These are phyloP conservation scores for Coffea canephora DNA, from an alignment of 257 asterid genomes.

Conservation along the genomic window DNA sequence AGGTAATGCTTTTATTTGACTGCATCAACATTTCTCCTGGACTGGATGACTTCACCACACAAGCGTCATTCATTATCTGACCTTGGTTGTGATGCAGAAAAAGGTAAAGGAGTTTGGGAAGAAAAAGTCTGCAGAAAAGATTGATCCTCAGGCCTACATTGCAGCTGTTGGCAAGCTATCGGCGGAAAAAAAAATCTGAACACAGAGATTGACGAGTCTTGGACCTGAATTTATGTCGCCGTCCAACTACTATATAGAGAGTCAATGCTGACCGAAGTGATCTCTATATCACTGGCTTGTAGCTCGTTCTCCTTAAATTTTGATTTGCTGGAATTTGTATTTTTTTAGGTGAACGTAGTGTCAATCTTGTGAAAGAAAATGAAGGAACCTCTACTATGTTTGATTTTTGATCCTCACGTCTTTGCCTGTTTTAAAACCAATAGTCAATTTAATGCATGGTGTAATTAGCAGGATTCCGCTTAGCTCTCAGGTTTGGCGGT, in stretches of 20 bases:
- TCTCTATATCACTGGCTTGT: too few species aligned
- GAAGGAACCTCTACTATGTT: too few species aligned
- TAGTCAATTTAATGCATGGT: too few species aligned
- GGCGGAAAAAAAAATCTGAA: conserved; percentile 50
- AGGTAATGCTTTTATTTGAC: conserved; percentile 40
- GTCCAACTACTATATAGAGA: too few species aligned
- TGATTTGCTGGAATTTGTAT: too few species aligned
- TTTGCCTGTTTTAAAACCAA: too few species aligned
- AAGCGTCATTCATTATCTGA: not conserved
- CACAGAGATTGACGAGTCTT: not conserved
- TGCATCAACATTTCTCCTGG: not conserved
- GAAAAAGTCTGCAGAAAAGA: conserved; percentile 54
- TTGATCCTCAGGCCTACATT: conserved; percentile 58
- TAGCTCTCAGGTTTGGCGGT: too few species aligned
- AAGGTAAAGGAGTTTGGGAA: conserved; percentile 62
- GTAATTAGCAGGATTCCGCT: too few species aligned
- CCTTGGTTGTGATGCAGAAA: conserved; percentile 41
- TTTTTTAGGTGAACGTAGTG: too few species aligned
- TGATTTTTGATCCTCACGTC: too few species aligned
- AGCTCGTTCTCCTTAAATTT: too few species aligned
- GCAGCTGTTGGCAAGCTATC: conserved; percentile 41
- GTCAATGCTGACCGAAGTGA: not conserved
- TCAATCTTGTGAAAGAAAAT: too few species aligned
- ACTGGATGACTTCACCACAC: not conserved
- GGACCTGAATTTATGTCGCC: not conserved